Conservation (phyloP, 768 basidiomycete genomes). For the Leucosporidium creatinivorum region DNA sequence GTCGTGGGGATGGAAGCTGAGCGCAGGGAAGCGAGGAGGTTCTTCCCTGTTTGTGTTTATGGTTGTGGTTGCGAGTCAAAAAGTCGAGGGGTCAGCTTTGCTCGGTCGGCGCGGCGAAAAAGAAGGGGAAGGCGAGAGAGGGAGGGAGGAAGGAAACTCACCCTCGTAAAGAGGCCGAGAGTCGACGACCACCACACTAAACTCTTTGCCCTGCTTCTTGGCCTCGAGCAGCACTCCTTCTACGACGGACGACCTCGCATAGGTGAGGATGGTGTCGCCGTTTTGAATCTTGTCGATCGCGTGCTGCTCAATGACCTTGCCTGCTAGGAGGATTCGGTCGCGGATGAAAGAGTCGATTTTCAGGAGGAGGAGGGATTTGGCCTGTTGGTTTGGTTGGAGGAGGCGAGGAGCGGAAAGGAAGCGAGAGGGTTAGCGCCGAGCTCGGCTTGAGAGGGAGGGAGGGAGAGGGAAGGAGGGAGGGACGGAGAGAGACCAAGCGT, state of each 20-base stretch:
- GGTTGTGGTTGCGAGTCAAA: too few species aligned
- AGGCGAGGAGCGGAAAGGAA: too few species aligned
- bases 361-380: constrained; percentile 71
- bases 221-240: constrained; percentile 79
- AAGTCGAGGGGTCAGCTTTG: too few species aligned
- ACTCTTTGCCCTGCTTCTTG: constrained; percentile 62
- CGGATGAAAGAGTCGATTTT: constrained; percentile 90
- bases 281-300: constrained; percentile 90
- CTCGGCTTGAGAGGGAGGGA: too few species aligned
- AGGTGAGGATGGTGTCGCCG: constrained; percentile 85
- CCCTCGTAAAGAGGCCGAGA: constrained; percentile 93
- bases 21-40: constrained; percentile 62
- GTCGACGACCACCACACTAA: constrained; percentile 88
- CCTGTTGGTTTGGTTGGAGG: constrained; percentile 53
- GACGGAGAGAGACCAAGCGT: background rate
- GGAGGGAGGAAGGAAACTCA: too few species aligned
- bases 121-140: too few species aligned
- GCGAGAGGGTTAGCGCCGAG: too few species aligned
- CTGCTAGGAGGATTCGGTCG: constrained; percentile 86
- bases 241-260: constrained; percentile 88
- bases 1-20: constrained; percentile 70
- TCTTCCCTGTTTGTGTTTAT: constrained; percentile 67
- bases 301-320: constrained; percentile 81
- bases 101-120: too few species aligned
- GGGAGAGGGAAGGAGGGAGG: too few species aligned